These are phyloP conservation scores for Xylariaceae sp. DNA, from an alignment of 2,329 filamentous ascomycete species.

Conservation along the genomic window DNA sequence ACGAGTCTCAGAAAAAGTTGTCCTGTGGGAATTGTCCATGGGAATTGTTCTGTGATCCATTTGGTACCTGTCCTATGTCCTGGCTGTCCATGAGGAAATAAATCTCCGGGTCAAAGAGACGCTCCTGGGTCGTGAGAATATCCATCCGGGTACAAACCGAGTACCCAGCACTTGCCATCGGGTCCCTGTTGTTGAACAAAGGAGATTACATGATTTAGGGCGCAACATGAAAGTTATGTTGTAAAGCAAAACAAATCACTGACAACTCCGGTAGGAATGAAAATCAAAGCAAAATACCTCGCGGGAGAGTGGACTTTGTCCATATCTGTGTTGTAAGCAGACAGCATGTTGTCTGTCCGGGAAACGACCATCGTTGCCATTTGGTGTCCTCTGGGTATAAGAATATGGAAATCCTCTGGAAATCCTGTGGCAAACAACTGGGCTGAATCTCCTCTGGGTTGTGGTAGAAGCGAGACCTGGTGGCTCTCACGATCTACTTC, in stretches of 20 bases:
- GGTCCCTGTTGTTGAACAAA: conserved; percentile 14
- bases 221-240: conserved; percentile 27
- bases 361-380: conserved; percentile 48
- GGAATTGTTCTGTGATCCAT: conserved; percentile 12
- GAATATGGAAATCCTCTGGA: conserved; percentile 6
- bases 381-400: conserved; percentile 20
- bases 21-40: conserved; percentile 14
- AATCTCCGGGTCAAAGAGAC: conserved; percentile 8
- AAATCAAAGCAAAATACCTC: conserved; percentile 57
- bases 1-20: conserved; percentile 19
- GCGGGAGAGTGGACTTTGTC: conserved; percentile 57
- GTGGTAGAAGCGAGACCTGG: too few relatives aligned
- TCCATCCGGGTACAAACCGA: conserved; percentile 1
- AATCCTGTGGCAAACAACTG: conserved; percentile 5
- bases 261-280: conserved; percentile 41
- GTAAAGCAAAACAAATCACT: conserved; percentile 32
- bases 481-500: too few relatives aligned
- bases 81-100: conserved; percentile 12
- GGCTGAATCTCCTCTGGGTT: neutral
- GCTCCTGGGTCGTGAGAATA: conserved; percentile 9
- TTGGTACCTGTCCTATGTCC: conserved; percentile 12
- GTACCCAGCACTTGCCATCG: conserved; percentile 23
- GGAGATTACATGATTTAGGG: conserved; percentile 26
- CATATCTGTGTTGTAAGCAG: conserved; percentile 52
- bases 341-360: conserved; percentile 50